Conservation (phyloP, 2,329 filamentous ascomycete species). For the Colletotrichum caudatum region DNA sequence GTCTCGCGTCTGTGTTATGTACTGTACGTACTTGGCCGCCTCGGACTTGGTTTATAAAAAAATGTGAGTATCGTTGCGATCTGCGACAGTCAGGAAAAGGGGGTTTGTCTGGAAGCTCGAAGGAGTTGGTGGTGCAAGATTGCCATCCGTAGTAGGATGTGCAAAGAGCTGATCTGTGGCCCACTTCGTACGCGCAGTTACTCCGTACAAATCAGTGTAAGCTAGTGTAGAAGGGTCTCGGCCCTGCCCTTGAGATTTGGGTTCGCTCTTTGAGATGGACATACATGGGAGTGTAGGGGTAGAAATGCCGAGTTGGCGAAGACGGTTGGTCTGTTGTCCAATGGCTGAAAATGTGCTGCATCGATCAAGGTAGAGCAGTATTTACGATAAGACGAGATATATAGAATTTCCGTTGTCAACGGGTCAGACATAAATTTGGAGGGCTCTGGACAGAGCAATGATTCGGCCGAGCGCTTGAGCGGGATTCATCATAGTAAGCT, state of each 20-base stretch:
- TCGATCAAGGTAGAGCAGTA: neutral
- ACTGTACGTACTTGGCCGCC: neutral
- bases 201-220: neutral
- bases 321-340: neutral
- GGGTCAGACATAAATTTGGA: no score
- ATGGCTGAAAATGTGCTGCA: conserved; percentile 1
- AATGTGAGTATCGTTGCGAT: neutral
- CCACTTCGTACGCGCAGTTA: conserved; percentile 26
- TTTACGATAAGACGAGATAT: neutral
- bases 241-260: conserved; percentile 1
- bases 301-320: neutral
- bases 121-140: neutral
- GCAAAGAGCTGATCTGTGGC: conserved; percentile 28
- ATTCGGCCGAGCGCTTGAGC: neutral
- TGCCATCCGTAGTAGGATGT: conserved; percentile 20
- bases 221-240: conserved; percentile 1
- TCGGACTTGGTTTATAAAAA: neutral
- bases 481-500: neutral
- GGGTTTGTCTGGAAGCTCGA: conserved; percentile 31
- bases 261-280: conserved; percentile 13
- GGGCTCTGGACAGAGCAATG: neutral
- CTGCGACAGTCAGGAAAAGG: neutral
- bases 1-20: neutral
- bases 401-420: neutral
- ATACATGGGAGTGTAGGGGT: neutral